Percentiles rank a stretch among this genome's conserved stretches.
These are phyloP conservation scores for Monotropa hypopitys DNA, from an alignment of 179 eudicot genomes.

Conservation along the genomic window DNA sequence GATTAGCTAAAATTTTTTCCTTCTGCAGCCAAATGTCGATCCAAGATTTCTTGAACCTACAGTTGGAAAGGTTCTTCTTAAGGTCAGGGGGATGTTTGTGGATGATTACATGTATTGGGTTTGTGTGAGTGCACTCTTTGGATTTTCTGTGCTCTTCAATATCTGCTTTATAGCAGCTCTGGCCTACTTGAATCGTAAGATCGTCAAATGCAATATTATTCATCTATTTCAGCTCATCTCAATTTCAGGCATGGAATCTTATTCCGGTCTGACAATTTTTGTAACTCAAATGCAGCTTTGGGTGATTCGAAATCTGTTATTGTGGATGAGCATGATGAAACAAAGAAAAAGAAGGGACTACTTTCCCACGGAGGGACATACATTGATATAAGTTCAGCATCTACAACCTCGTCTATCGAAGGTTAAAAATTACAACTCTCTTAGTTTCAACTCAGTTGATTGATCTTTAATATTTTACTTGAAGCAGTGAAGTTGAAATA, in stretches of 20 bases:
- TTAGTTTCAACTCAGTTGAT: not conserved
- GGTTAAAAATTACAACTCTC: slow-evolving; percentile 6
- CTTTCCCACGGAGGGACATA: not conserved
- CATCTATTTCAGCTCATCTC: not conserved
- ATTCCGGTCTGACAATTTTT: slow-evolving; percentile 3
- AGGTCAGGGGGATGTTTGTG: slow-evolving; percentile 46
- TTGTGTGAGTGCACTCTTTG: slow-evolving; percentile 51
- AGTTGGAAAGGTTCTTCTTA: slow-evolving; percentile 51
- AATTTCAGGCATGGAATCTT: not conserved
- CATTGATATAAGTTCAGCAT: slow-evolving; percentile 3
- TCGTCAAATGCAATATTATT: not conserved
- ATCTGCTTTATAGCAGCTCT: slow-evolving; percentile 41
- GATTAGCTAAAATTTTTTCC: not conserved
- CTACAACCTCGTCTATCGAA: slow-evolving; percentile 5
- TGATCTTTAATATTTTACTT: not conserved
- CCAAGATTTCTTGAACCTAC: slow-evolving; percentile 20
- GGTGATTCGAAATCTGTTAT: slow-evolving; percentile 42
- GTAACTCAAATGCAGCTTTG: slow-evolving; percentile 31
- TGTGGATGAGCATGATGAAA: slow-evolving; percentile 21
- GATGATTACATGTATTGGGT: slow-evolving; percentile 61
- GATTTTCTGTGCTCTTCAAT: slow-evolving; percentile 58
- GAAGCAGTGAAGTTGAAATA: not conserved
- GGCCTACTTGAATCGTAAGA: slow-evolving; percentile 63
- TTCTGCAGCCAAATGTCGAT: slow-evolving; percentile 44
- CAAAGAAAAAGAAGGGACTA: slow-evolving; percentile 7